These are phyloP conservation scores for Podila horticola DNA, from an alignment of 192 early-diverging fungal genomes.

Conservation along the genomic window DNA sequence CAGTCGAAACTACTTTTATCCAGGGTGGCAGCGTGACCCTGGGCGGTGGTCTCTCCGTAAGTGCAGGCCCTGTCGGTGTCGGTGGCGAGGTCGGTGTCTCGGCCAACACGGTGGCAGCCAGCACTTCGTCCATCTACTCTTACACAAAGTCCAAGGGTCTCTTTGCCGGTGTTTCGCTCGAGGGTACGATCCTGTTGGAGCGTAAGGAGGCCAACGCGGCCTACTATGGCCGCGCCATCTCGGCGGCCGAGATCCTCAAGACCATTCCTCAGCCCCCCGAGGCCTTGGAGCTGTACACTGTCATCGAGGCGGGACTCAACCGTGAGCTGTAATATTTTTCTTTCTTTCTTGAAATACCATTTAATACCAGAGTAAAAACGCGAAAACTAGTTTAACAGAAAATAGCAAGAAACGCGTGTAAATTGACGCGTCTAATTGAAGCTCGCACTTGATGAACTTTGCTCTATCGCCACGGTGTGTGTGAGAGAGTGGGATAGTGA, in stretches of 20 bases:
- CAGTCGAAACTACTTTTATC: slow-evolving; percentile 88
- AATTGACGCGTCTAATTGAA: too few species aligned
- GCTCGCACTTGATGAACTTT: too few species aligned
- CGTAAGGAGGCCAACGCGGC: slow-evolving; percentile 85
- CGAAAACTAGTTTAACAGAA: too few species aligned
- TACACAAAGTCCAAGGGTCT: slow-evolving; percentile 92
- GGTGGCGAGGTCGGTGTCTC: slow-evolving; percentile 57
- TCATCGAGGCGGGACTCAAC: slow-evolving; percentile 66
- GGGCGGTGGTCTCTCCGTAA: slow-evolving; percentile 82
- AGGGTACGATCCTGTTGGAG: slow-evolving; percentile 86
- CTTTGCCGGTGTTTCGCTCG: slow-evolving; percentile 87
- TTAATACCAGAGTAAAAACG: too few species aligned
- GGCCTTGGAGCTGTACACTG: slow-evolving; percentile 80
- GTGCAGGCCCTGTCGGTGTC: slow-evolving; percentile 62
- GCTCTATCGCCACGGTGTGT: too few species aligned
- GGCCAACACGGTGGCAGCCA: slow-evolving; percentile 51
- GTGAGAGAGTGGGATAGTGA: too few species aligned
- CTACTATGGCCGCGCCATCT: slow-evolving; percentile 79
- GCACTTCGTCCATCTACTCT: slow-evolving; percentile 83
- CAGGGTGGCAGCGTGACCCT: slow-evolving; percentile 90
- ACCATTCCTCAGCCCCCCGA: slow-evolving; percentile 77
- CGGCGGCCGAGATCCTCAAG: slow-evolving; percentile 82
- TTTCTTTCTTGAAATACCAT: neutral
- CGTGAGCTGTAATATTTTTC: slow-evolving; percentile 48
- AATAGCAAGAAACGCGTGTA: too few species aligned